Base-by-base conservation (phyloP, 768 basidiomycete species). In the Gautieria morchelliformis region DNA sequence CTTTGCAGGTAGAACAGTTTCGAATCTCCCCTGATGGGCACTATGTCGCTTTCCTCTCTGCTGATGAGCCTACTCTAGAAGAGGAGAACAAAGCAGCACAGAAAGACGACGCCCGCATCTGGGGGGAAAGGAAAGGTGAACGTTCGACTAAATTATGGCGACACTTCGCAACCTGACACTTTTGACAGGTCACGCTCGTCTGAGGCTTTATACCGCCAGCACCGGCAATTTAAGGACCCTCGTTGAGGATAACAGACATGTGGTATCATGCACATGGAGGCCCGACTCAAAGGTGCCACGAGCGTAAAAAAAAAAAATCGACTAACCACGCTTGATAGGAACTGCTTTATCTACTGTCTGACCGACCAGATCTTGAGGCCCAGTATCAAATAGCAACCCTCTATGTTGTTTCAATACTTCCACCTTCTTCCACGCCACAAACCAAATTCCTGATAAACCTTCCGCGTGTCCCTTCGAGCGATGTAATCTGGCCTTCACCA, bases 71-170 rank as follows among this genome's bases (percentile, higher is more conserved):
- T 17, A 61, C 52, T 32, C 39, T 40, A 12, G 60, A 58, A 24
- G 58, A 61, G 37, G 37, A 61, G 52, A 39, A 45, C 4, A 61
- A 61, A 45, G 47, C 59, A 24, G 51, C 48, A 48, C 44, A 53
- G 10, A 59, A 59, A 40, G 60, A 61, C 39, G 60, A 61, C 35
- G 52, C 60, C 3, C 24, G 48, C 33, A 49, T 61, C 10, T 61
- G 53, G 46, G 56, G 58, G 30, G 60, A 61, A 27, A 48, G 27
- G 30, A 54, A 54, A 51, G 19, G 45, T 41, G 35, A 48, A 32
- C 17, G 22, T 24, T 5, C 20, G 27, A 11, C 14, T 3, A 44
- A 24, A 24, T 8, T 45, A 15, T 2, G 14, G 10, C 4, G 42
- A 3, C 17, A 12, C 42, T 44, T 19, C 27, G 27, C 20, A n/a